These are phyloP conservation scores for Chrysanthemum makinoi DNA, from an alignment of 129 eudicot species.

Conservation along the genomic window DNA sequence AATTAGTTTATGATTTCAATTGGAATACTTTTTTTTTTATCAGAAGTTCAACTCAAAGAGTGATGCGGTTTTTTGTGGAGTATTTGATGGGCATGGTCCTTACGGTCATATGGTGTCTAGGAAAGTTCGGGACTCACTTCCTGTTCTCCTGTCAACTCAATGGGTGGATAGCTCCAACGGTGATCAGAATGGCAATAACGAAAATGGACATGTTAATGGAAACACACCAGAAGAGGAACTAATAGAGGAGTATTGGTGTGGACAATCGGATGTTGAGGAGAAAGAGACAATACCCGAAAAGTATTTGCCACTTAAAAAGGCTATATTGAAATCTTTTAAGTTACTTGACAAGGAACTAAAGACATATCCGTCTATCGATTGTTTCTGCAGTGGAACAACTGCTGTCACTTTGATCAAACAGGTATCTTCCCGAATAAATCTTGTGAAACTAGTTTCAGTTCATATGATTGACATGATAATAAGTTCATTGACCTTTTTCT, in stretches of 20 bases:
- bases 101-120: slow-evolving; percentile 87
- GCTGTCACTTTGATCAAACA: slow-evolving; percentile 76
- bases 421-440: slow-evolving; percentile 39
- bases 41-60: slow-evolving; percentile 73
- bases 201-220: slow-evolving; percentile 23
- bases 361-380: slow-evolving; percentile 58
- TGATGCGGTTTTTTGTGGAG: slow-evolving; percentile 79
- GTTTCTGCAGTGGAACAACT: slow-evolving; percentile 87
- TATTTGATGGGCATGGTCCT: slow-evolving; percentile 94
- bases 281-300: slow-evolving; percentile 52
- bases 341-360: slow-evolving; percentile 75
- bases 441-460: background rate
- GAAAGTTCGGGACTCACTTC: slow-evolving; percentile 77
- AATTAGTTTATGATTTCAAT: background rate
- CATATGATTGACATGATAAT: background rate
- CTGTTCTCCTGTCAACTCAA: slow-evolving; percentile 51
- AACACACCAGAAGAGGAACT: slow-evolving; percentile 41
- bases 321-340: slow-evolving; percentile 68
- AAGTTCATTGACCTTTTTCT: no score
- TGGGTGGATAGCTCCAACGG: slow-evolving; percentile 43
- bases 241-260: slow-evolving; percentile 57
- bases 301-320: slow-evolving; percentile 56
- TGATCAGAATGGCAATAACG: slow-evolving; percentile 30
- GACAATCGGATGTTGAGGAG: slow-evolving; percentile 47
- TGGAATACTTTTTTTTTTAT: slow-evolving; percentile 33